Evolutionary conservation across 805 yeast species (phyloP).

Genomic region (Candida coquimbonensis): DNA sequence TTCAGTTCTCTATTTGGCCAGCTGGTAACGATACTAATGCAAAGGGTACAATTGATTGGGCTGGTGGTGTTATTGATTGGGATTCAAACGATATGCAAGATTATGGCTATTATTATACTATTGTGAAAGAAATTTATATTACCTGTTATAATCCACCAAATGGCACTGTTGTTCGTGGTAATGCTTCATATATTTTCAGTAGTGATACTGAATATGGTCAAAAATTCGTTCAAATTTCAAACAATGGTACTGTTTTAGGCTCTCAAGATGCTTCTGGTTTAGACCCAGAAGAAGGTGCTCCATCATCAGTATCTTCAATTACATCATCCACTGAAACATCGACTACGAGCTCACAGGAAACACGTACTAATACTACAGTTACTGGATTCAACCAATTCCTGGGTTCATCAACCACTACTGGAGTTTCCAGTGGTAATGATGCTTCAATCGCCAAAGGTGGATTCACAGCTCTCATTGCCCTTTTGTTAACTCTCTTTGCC

Average conservation of each 20-base stretch:
- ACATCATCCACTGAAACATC: conserved; percentile 7
- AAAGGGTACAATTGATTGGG: conserved; percentile 69
- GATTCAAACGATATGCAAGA: conserved; percentile 60
- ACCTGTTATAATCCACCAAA: conserved; percentile 71
- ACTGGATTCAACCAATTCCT: conserved; percentile 5
- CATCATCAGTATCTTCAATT: conserved; percentile 14
- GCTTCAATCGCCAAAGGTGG: background rate
- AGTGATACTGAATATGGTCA: conserved; percentile 40
- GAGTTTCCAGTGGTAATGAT: background rate
- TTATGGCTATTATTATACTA: conserved; percentile 77
- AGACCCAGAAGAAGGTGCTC: conserved; percentile 37
- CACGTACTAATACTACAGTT: background rate
- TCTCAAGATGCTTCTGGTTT: conserved; percentile 60
- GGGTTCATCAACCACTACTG: background rate
- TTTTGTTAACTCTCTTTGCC: background rate
- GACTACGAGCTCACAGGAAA: background rate
- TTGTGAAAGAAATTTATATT: conserved; percentile 51
- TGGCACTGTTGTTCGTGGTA: conserved; percentile 38
- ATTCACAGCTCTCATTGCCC: background rate
- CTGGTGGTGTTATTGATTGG: conserved; percentile 89
- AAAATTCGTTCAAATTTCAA: conserved; percentile 51
- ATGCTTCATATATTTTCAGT: conserved; percentile 48
- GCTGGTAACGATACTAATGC: conserved; percentile 51
- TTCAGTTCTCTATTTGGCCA: conserved; percentile 75
- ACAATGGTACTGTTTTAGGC: conserved; percentile 54